Percentiles rank a stretch among this genome's conserved stretches.
Evolutionary conservation across 371 early-diverging fungal genomes (phyloP).

Genomic region (Lichtheimia hyalospora): DNA sequence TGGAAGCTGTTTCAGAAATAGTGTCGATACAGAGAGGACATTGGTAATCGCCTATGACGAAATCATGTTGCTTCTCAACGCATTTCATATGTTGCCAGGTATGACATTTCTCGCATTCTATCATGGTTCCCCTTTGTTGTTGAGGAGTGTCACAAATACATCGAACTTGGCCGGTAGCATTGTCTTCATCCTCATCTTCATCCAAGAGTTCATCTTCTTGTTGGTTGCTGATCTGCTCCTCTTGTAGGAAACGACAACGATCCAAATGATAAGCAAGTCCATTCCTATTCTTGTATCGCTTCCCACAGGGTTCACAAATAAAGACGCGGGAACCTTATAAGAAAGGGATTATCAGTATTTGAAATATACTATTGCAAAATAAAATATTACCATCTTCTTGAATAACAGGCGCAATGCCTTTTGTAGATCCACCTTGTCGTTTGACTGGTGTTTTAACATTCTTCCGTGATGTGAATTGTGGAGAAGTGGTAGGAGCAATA

Average conservation of each 20-base stretch:
- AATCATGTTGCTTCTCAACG: constrained; percentile 31
- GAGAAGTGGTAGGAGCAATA: not conserved
- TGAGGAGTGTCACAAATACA: constrained; percentile 44
- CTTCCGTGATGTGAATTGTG: not conserved
- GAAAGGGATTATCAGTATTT: not conserved
- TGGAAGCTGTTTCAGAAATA: not conserved
- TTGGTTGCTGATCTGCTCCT: constrained; percentile 47
- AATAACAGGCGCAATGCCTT: constrained; percentile 3
- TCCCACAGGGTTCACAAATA: constrained; percentile 49
- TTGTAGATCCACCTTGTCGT: not conserved
- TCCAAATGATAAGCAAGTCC: constrained; percentile 46
- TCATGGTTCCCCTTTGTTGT: constrained; percentile 39
- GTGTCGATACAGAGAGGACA: constrained; percentile 45
- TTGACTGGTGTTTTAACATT: not conserved
- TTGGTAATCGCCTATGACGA: constrained; percentile 35
- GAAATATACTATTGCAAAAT: not conserved
- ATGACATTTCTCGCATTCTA: constrained; percentile 54
- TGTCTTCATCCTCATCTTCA: constrained; percentile 27
- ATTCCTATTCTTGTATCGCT: constrained; percentile 45
- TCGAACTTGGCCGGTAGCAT: constrained; percentile 21
- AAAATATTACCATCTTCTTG: constrained; percentile 29
- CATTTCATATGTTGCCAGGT: constrained; percentile 51
- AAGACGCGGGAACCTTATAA: constrained; percentile 17
- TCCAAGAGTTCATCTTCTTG: constrained; percentile 21
- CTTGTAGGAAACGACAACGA: constrained; percentile 42